Conservation (phyloP, 176 grass and related monocot genomes). For the Melocanna baccifera region DNA sequence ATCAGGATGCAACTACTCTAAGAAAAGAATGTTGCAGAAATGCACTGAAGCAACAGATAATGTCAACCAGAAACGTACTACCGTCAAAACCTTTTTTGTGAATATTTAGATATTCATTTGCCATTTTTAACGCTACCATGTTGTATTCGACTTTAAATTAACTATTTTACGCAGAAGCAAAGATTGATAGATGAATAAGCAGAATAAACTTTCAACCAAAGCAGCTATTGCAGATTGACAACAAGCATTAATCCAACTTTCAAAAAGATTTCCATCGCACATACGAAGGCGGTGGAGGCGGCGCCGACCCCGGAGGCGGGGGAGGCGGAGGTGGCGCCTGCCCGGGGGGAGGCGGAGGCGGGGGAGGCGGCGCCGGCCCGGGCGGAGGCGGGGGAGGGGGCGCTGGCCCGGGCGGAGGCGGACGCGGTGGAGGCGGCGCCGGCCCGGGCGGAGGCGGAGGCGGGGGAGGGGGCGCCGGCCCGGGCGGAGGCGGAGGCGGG, state of each 20-base stretch:
- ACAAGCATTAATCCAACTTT: slow-evolving; percentile 12
- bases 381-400: too few species aligned
- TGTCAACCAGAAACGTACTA: not conserved
- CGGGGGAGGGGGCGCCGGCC: too few species aligned
- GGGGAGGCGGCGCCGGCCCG: too few species aligned
- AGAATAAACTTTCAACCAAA: slow-evolving; percentile 17
- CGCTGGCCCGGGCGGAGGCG: too few species aligned
- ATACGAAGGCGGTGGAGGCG: not conserved
- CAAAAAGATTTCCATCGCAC: not conserved
- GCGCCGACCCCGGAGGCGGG: too few species aligned
- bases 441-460: too few species aligned
- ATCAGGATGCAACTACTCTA: not conserved
- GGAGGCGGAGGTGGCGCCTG: too few species aligned
- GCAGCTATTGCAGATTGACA: slow-evolving; percentile 17
- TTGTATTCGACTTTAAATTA: slow-evolving; percentile 1
- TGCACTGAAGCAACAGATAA: not conserved
- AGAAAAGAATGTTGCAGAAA: not conserved
- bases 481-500: too few species aligned
- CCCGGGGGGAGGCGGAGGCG: too few species aligned
- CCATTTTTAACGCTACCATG: not conserved
- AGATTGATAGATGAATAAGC: not conserved
- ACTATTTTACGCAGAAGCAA: not conserved
- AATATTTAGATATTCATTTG: slow-evolving; percentile 1
- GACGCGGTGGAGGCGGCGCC: too few species aligned
- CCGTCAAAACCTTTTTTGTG: slow-evolving; percentile 34